These are phyloP conservation scores for Acacia melanoxylon DNA, from an alignment of 306 rosid species.

Conservation along the genomic window DNA sequence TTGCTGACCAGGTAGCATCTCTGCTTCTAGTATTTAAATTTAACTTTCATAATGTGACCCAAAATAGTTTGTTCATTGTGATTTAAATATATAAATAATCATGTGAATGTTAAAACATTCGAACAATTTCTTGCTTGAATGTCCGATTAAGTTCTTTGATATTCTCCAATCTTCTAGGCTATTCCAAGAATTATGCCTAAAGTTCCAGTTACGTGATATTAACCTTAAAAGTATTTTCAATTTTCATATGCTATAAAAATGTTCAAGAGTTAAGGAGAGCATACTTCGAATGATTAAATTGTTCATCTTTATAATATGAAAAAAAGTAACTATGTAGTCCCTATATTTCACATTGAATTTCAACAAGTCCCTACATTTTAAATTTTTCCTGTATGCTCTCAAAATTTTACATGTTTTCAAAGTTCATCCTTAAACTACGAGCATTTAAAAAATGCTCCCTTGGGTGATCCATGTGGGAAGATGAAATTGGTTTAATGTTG, in stretches of 20 bases:
- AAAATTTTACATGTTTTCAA: neutral
- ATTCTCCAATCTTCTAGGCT: neutral
- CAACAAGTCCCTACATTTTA: neutral
- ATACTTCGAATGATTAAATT: neutral
- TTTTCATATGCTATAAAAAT: neutral
- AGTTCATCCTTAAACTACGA: neutral
- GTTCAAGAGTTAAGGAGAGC: too few species aligned
- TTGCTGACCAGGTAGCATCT: constrained; percentile 35
- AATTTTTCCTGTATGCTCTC: neutral
- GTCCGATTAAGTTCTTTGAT: neutral
- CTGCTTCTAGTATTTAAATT: neutral
- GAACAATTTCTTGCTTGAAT: neutral
- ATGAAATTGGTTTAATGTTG: neutral
- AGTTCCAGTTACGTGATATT: neutral
- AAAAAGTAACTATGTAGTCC: neutral
- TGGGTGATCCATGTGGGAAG: neutral
- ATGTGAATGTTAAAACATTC: neutral
- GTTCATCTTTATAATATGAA: neutral
- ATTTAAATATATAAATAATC: neutral
- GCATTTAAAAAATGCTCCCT: neutral
- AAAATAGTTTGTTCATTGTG: neutral
- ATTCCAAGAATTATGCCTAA: neutral
- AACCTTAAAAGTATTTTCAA: neutral
- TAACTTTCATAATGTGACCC: neutral
- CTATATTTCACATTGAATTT: neutral